Percentiles rank a stretch among this genome's conserved stretches.
phyloP scores from a whole-genome alignment of 1,284 basidiomycete genomes.

The Cystobasidiaceae sp. region DNA sequence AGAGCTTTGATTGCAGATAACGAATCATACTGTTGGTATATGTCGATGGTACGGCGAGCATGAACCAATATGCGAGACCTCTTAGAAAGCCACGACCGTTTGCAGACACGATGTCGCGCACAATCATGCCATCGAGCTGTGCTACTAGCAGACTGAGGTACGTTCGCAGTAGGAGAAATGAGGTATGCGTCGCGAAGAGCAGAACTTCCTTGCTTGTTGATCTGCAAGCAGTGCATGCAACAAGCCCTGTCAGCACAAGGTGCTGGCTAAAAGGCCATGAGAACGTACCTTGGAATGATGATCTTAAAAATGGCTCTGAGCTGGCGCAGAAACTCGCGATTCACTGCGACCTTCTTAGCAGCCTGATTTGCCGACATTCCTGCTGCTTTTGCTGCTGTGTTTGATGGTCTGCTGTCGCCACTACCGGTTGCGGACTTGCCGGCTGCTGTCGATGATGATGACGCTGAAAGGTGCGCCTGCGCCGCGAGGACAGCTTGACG shows the following conservation, averaged over 20 bases:
- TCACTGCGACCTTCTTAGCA: slow-evolving; percentile 56
- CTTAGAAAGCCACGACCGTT: slow-evolving; percentile 77
- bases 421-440: too few species aligned
- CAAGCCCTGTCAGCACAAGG: too few species aligned
- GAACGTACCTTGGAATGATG: slow-evolving; percentile 58
- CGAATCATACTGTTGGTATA: slow-evolving; percentile 84
- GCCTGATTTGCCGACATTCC: slow-evolving; percentile 7
- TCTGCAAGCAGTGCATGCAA: neutral
- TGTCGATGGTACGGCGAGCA: slow-evolving; percentile 82
- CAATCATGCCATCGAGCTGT: slow-evolving; percentile 80
- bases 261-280: too few species aligned
- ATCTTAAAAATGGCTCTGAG: slow-evolving; percentile 72
- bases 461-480: too few species aligned
- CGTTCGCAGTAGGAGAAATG: slow-evolving; percentile 80
- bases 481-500: too few species aligned
- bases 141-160: slow-evolving; percentile 83
- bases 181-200: slow-evolving; percentile 72
- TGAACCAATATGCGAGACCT: slow-evolving; percentile 83
- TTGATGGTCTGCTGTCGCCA: neutral
- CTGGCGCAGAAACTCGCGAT: slow-evolving; percentile 72
- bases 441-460: too few species aligned
- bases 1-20: slow-evolving; percentile 83
- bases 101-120: slow-evolving; percentile 80
- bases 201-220: slow-evolving; percentile 67
- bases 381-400: neutral